phyloP scores from a whole-genome alignment of 208 protist species.

The Borovskyia barvae region DNA sequence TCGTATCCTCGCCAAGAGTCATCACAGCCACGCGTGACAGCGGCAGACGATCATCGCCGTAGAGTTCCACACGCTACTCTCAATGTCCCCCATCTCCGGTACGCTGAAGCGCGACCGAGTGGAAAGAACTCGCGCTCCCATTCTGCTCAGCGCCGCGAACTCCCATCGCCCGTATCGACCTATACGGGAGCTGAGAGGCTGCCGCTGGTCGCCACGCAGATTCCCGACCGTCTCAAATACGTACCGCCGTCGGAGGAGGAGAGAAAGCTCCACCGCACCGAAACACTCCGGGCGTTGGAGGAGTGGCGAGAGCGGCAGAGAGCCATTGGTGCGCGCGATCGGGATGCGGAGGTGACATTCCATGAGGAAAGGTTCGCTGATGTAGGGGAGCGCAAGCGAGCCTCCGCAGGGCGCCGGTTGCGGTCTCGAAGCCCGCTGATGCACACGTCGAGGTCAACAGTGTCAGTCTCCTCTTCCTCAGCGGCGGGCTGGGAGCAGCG shows the following conservation, averaged over 20 bases:
- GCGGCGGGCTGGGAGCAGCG: too few species aligned
- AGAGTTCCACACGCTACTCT: conserved; percentile 21
- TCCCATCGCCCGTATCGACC: neutral
- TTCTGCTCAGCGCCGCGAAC: conserved; percentile 1
- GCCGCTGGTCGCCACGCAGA: conserved; percentile 20
- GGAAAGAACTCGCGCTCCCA: conserved; percentile 6
- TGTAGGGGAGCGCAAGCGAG: too few species aligned
- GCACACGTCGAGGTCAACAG: too few species aligned
- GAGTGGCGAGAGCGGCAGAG: conserved; percentile 21
- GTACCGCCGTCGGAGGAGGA: conserved; percentile 33
- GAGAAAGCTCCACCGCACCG: conserved; percentile 9
- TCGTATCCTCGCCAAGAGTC: conserved; percentile 8
- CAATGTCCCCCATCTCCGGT: conserved; percentile 24
- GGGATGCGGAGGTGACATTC: too few species aligned
- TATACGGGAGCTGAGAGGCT: neutral
- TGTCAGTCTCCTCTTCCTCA: too few species aligned
- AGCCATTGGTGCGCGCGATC: neutral
- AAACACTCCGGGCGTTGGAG: conserved; percentile 19
- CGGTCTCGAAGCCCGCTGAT: too few species aligned
- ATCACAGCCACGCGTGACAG: conserved; percentile 11
- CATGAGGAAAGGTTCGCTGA: too few species aligned
- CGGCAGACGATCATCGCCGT: conserved; percentile 8
- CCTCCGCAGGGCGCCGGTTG: too few species aligned
- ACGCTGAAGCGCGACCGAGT: conserved; percentile 21
- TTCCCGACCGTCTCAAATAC: conserved; percentile 64